A percentile compares a stretch with the other conserved stretches of the same genome.
These are phyloP conservation scores for Penicillium sclerotigenum DNA, from an alignment of 2,329 filamentous ascomycete genomes.

Conservation along the genomic window DNA sequence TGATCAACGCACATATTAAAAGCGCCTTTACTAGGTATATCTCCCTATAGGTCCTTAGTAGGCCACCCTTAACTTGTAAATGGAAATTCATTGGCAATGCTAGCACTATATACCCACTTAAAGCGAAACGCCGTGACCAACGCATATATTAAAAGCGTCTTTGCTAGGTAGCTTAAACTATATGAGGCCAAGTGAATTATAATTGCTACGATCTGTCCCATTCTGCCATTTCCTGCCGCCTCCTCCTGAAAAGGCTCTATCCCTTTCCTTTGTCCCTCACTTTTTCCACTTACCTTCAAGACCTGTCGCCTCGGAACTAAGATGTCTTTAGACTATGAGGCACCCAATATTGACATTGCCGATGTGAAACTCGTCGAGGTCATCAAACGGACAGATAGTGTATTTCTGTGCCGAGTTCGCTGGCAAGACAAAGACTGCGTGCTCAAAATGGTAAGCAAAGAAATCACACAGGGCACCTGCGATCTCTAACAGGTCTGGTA, in stretches of 20 bases:
- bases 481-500: neutral
- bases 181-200: no score
- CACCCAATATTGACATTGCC: neutral
- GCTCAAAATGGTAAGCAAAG: neutral
- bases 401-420: neutral
- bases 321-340: neutral
- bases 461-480: neutral
- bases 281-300: neutral
- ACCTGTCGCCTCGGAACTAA: neutral
- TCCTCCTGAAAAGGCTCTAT: neutral
- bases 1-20: no score
- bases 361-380: neutral
- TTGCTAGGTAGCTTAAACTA: no score
- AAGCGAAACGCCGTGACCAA: no score
- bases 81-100: no score
- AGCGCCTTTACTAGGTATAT: no score
- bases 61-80: no score
- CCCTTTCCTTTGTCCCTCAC: neutral
- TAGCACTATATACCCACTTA: no score
- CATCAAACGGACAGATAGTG: neutral
- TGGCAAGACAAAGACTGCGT: neutral
- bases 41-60: fast-evolving
- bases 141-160: no score
- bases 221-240: neutral
- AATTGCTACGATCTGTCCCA: neutral